Evolutionary conservation across 2,329 filamentous ascomycete genomes (phyloP).

Genomic region (Arthrobotrys musiformis): DNA sequence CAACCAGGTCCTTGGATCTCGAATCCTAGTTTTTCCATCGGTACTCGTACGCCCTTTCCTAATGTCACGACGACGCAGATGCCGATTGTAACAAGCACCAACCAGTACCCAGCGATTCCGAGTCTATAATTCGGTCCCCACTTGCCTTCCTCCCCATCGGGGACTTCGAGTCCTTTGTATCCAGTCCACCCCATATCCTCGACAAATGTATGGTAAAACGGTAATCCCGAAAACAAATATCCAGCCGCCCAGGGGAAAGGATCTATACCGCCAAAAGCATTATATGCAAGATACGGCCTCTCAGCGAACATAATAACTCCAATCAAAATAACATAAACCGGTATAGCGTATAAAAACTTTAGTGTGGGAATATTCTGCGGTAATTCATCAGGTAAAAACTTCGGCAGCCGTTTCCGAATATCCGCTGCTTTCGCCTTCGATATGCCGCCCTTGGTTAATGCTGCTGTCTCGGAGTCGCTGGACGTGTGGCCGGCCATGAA

Average conservation of each 20-base stretch:
- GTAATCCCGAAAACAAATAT: conserved; percentile 84
- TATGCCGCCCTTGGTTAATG: conserved; percentile 64
- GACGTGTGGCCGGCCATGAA: conserved; percentile 55
- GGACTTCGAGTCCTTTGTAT: conserved; percentile 78
- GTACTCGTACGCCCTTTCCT: conserved; percentile 29
- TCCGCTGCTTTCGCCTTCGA: conserved; percentile 61
- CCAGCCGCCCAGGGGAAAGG: conserved; percentile 92
- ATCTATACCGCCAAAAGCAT: conserved; percentile 77
- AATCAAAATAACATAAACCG: conserved; percentile 77
- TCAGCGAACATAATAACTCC: conserved; percentile 76
- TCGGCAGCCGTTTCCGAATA: conserved; percentile 69
- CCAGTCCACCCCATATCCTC: conserved; percentile 58
- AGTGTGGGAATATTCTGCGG: conserved; percentile 76
- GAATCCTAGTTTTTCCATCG: conserved; percentile 49
- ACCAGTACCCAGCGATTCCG: conserved; percentile 63
- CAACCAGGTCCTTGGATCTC: conserved; percentile 60
- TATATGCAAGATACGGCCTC: conserved; percentile 73
- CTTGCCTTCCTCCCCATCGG: conserved; percentile 62
- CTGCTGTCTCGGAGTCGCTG: conserved; percentile 67
- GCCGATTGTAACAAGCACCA: conserved; percentile 33
- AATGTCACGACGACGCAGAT: conserved; percentile 47
- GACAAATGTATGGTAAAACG: conserved; percentile 75
- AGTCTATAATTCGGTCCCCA: conserved; percentile 56
- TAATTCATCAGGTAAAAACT: conserved; percentile 77
- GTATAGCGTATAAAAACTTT: conserved; percentile 85